A percentile compares a stretch with the other conserved stretches of the same genome.
phyloP scores from a whole-genome alignment of 345 rosid genomes.

The Sisymbrium altissimum region DNA sequence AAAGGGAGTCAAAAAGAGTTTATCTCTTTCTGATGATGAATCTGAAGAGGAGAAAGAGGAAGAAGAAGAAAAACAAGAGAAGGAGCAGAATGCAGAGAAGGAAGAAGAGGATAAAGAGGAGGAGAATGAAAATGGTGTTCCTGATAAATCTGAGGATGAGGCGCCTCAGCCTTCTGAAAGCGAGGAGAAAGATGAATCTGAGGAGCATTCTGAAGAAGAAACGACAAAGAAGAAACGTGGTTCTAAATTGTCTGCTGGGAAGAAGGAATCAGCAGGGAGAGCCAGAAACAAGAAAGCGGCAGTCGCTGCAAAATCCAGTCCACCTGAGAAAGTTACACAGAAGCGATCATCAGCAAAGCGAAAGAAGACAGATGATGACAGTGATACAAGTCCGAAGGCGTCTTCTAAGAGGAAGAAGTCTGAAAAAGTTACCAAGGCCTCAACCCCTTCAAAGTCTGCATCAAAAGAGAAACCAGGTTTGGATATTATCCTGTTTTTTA shows the following conservation, averaged over 20 bases:
- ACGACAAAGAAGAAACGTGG: constrained; percentile 49
- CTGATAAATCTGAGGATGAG: constrained; percentile 37
- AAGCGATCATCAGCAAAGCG: constrained; percentile 50
- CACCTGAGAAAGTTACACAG: constrained; percentile 49
- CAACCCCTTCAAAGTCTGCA: constrained; percentile 48
- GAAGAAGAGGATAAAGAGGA: constrained; percentile 41
- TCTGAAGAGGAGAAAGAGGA: constrained; percentile 44
- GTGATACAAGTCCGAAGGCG: constrained; percentile 55
- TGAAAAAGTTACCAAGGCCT: constrained; percentile 41
- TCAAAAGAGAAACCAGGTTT: constrained; percentile 68
- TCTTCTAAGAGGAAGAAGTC: constrained; percentile 59
- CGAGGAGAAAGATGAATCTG: constrained; percentile 51
- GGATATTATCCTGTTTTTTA: background rate
- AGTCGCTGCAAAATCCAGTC: constrained; percentile 41
- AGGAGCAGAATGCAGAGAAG: constrained; percentile 53
- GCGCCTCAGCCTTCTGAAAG: constrained; percentile 64
- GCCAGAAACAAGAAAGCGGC: constrained; percentile 48
- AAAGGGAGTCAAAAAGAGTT: constrained; percentile 36
- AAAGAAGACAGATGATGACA: constrained; percentile 51
- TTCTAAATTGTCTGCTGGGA: constrained; percentile 40
- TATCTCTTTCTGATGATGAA: constrained; percentile 52
- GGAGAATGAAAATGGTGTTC: constrained; percentile 53
- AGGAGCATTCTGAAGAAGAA: constrained; percentile 75
- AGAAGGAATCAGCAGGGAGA: constrained; percentile 57
- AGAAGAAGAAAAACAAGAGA: constrained; percentile 49